These are phyloP conservation scores for Ocimum tenuiflorum DNA, from an alignment of 257 asterid genomes.

Conservation along the genomic window DNA sequence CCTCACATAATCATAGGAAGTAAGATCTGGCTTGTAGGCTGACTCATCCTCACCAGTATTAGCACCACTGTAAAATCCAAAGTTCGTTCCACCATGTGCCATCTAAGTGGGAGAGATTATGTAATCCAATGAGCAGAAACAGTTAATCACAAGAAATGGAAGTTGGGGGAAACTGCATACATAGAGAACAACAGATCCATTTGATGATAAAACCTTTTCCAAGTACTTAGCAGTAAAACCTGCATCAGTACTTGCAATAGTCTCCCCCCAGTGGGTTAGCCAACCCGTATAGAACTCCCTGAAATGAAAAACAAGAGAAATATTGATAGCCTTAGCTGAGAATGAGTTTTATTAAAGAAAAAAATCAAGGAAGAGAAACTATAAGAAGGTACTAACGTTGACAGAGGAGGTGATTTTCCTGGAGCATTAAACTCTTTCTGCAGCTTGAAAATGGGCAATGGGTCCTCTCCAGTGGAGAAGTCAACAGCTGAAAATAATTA, in stretches of 20 bases:
- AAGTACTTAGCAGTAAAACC: conserved; percentile 54
- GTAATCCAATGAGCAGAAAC: conserved; percentile 8
- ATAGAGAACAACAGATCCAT: conserved; percentile 92
- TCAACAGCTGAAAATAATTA: conserved; percentile 58
- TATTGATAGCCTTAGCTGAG: background rate
- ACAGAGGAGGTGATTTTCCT: conserved; percentile 89
- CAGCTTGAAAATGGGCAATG: conserved; percentile 70
- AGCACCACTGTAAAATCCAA: conserved; percentile 91
- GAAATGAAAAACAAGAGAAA: conserved; percentile 20
- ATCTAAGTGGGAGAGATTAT: conserved; percentile 40
- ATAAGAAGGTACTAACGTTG: conserved; percentile 51
- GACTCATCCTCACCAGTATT: conserved; percentile 72
- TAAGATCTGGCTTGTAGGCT: conserved; percentile 80
- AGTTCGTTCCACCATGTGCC: conserved; percentile 97
- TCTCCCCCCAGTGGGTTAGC: conserved; percentile 99
- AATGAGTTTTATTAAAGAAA: background rate
- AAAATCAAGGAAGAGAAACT: background rate
- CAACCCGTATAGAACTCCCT: conserved; percentile 98
- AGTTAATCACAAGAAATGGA: conserved; percentile 15
- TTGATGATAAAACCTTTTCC: conserved; percentile 64
- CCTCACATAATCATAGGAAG: conserved; percentile 96
- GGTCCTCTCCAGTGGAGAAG: conserved; percentile 84
- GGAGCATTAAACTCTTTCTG: conserved; percentile 83
- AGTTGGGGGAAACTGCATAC: conserved; percentile 41
- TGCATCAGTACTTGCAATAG: conserved; percentile 71